A percentile compares a stretch with the other conserved stretches of the same genome.
Evolutionary conservation across 169 alveolate genomes (phyloP).

Genomic region (Plasmodium knowlesi): DNA sequence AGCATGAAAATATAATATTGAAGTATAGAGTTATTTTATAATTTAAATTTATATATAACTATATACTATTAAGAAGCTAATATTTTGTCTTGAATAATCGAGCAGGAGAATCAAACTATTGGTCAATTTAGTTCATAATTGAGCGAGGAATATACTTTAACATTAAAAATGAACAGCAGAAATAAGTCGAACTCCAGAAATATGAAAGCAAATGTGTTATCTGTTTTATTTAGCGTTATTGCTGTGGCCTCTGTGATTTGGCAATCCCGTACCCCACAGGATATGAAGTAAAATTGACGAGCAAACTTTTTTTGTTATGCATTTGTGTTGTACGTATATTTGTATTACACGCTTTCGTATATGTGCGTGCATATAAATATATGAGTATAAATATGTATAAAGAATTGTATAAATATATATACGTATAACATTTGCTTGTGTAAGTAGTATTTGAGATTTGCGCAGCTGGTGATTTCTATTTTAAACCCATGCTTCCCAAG

Average conservation of each 20-base stretch:
- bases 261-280: neutral
- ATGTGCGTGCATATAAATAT: neutral
- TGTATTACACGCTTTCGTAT: neutral
- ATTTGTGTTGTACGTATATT: neutral
- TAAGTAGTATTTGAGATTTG: neutral
- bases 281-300: slow-evolving; percentile 4
- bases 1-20: neutral
- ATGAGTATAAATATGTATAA: too few species aligned
- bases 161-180: neutral
- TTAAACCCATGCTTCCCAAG: neutral
- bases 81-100: neutral
- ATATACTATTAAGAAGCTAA: neutral
- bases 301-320: neutral
- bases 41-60: neutral
- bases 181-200: neutral
- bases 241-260: slow-evolving; percentile 1
- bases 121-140: neutral
- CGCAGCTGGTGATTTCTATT: neutral
- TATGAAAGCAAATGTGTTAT: neutral
- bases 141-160: neutral
- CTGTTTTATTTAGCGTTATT: slow-evolving; percentile 3
- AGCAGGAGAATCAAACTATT: neutral
- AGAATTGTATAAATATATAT: too few species aligned
- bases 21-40: neutral
- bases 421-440: too few species aligned